A percentile compares a stretch with the other conserved stretches of the same genome.
Evolutionary conservation across 1,139 yeast genomes (phyloP).

Genomic region (Groenewaldozyma sp.): DNA sequence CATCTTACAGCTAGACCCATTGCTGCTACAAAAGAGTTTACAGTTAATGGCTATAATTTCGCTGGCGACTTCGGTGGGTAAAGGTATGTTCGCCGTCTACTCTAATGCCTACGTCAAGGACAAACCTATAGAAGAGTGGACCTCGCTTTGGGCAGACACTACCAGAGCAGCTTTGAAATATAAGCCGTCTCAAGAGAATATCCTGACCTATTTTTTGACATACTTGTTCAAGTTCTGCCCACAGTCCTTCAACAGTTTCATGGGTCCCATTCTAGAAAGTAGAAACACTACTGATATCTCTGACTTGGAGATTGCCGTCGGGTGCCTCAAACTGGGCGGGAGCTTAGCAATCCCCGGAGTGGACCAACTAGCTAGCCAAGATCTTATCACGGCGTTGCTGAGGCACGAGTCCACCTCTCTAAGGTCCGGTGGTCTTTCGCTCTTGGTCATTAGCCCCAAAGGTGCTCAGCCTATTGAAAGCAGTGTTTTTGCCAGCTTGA

Average conservation of each 20-base stretch:
- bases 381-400: slow-evolving; percentile 34
- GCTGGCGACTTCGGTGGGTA: slow-evolving; percentile 60
- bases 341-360: slow-evolving; percentile 39
- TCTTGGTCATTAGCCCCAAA: slow-evolving; percentile 54
- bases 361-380: slow-evolving; percentile 30
- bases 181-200: slow-evolving; percentile 35
- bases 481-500: slow-evolving; percentile 37
- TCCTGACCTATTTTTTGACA: slow-evolving; percentile 55
- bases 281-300: neutral
- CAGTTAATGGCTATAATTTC: slow-evolving; percentile 46
- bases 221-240: slow-evolving; percentile 47
- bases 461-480: slow-evolving; percentile 47
- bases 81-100: slow-evolving; percentile 43
- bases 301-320: slow-evolving; percentile 35
- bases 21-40: slow-evolving; percentile 40
- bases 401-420: slow-evolving; percentile 38
- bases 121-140: slow-evolving; percentile 36
- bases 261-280: slow-evolving; percentile 23
- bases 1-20: slow-evolving; percentile 37
- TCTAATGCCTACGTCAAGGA: slow-evolving; percentile 9
- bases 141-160: slow-evolving; percentile 41
- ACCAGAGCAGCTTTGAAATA: slow-evolving; percentile 32
- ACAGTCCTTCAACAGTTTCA: slow-evolving; percentile 34
- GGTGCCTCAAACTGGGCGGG: slow-evolving; percentile 57
- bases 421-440: slow-evolving; percentile 50